Evolutionary conservation across 805 yeast species (phyloP).

Genomic region (Saccharomycopsis fermentans): DNA sequence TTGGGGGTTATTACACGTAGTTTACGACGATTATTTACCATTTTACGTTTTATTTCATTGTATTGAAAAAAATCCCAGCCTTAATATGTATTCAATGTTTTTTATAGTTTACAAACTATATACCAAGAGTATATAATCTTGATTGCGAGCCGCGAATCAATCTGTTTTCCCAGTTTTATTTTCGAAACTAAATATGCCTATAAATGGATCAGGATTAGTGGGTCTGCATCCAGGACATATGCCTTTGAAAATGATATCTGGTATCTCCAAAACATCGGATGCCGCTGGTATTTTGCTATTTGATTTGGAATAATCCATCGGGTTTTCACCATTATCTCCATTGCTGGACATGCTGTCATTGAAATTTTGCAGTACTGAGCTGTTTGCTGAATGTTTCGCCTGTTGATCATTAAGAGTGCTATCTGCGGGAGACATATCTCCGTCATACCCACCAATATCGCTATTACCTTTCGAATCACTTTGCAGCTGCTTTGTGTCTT

Average conservation of each 20-base stretch:
- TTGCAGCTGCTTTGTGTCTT: not conserved
- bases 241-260: conserved; percentile 41
- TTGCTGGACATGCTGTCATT: not conserved
- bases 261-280: conserved; percentile 31
- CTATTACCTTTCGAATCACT: not conserved
- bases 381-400: not conserved
- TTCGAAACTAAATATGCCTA: conserved; percentile 46
- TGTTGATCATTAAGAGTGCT: not conserved
- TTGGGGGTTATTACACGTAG: too few species aligned
- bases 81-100: too few species aligned
- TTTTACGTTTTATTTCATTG: too few species aligned
- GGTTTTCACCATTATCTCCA: conserved; percentile 18
- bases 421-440: conserved; percentile 14
- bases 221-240: conserved; percentile 44
- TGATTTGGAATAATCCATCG: conserved; percentile 20
- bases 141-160: too few species aligned
- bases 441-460: not conserved
- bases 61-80: too few species aligned
- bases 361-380: not conserved
- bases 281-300: conserved; percentile 8
- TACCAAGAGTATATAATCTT: not conserved
- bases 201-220: conserved; percentile 41
- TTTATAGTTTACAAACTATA: not conserved
- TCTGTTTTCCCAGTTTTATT: conserved; percentile 12
- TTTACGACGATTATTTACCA: too few species aligned